phyloP scores from a whole-genome alignment of 2,329 filamentous ascomycete species.

The Phaeosphaeria sp. region DNA sequence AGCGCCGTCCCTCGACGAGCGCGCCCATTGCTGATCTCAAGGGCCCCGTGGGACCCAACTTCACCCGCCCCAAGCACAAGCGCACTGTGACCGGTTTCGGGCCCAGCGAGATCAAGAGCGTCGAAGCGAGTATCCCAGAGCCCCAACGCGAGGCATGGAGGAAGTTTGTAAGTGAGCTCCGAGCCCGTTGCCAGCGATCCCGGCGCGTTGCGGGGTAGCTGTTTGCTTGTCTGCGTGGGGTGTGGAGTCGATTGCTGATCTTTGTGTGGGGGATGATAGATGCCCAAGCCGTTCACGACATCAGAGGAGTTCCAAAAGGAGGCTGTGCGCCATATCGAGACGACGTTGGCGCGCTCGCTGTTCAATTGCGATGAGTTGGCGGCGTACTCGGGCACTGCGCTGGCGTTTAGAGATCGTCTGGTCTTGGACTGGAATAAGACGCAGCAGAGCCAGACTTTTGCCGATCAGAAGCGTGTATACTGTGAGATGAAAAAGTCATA shows the following conservation, averaged over 20 bases:
- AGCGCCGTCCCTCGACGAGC: constrained; percentile 81
- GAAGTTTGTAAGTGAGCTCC: constrained; percentile 59
- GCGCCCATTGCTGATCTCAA: constrained; percentile 87
- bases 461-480: constrained; percentile 92
- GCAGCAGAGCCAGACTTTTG: constrained; percentile 91
- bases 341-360: constrained; percentile 90
- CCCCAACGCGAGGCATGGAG: constrained; percentile 79
- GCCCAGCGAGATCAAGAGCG: constrained; percentile 86
- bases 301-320: constrained; percentile 86
- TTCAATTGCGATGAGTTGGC: constrained; percentile 98
- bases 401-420: constrained; percentile 91
- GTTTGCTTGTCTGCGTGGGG: background rate
- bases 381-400: constrained; percentile 86
- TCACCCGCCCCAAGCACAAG: constrained; percentile 94
- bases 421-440: constrained; percentile 98
- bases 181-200: background rate
- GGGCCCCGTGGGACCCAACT: constrained; percentile 84
- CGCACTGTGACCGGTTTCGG: constrained; percentile 96
- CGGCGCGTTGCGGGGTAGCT: constrained; percentile 23
- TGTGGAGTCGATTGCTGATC: background rate
- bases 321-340: constrained; percentile 93
- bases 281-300: constrained; percentile 72
- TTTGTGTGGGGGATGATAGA: constrained; percentile 51
- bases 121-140: constrained; percentile 91
- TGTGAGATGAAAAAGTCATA: constrained; percentile 58